Percentiles rank a stretch among this genome's conserved stretches.
Conservation (phyloP, 805 yeast genomes). For the Wickerhamiella hasegawae region DNA sequence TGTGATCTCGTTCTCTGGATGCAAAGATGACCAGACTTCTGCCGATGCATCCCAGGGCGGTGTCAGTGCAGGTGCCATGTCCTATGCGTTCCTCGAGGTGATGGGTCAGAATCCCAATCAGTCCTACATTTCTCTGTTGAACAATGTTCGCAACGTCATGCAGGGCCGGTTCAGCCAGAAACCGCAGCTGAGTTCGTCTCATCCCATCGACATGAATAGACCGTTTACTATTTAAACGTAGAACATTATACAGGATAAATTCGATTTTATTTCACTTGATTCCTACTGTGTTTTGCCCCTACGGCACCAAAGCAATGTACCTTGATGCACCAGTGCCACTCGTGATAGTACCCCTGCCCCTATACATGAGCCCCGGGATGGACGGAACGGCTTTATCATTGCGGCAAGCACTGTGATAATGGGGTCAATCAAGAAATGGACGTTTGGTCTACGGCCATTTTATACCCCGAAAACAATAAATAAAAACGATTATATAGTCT, state of each 20-base stretch:
- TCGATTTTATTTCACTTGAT: neutral
- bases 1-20: slow-evolving; percentile 60
- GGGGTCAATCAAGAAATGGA: too few species aligned
- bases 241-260: neutral
- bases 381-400: too few species aligned
- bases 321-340: too few species aligned
- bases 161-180: slow-evolving; percentile 56
- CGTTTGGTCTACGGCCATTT: too few species aligned
- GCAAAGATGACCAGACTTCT: slow-evolving; percentile 69
- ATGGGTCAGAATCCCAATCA: slow-evolving; percentile 46
- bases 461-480: too few species aligned
- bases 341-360: too few species aligned
- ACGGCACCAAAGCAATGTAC: too few species aligned
- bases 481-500: too few species aligned
- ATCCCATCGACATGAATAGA: slow-evolving; percentile 54
- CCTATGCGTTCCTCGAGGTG: slow-evolving; percentile 58
- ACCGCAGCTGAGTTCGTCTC: slow-evolving; percentile 69
- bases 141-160: slow-evolving; percentile 52
- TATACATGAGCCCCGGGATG: too few species aligned
- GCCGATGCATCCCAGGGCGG: slow-evolving; percentile 71
- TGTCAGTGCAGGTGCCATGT: slow-evolving; percentile 68
- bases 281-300: too few species aligned
- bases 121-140: slow-evolving; percentile 50
- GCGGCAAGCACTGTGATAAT: too few species aligned
- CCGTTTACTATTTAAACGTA: slow-evolving; percentile 29